phyloP scores from a whole-genome alignment of 768 basidiomycete species.

The Mycena vitilis region DNA sequence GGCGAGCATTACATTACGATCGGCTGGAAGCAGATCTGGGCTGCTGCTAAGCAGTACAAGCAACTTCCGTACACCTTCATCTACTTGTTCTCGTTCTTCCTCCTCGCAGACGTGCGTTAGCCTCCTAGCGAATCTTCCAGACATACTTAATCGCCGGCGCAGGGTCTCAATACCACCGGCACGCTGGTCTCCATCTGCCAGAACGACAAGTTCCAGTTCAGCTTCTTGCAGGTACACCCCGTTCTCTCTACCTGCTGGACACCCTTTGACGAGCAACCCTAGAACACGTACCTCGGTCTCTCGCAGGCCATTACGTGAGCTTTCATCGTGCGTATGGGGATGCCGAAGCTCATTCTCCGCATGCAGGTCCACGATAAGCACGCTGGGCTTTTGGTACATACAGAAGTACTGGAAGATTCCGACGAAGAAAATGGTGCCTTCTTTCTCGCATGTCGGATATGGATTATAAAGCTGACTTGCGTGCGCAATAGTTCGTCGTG shows the following conservation, averaged over 20 bases:
- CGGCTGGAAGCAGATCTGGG: conserved; percentile 93
- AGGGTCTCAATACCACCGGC: conserved; percentile 86
- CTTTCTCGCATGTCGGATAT: not conserved
- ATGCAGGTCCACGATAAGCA: conserved; percentile 67
- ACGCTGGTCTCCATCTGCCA: conserved; percentile 83
- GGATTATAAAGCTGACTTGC: conserved; percentile 4
- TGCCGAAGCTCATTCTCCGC: not conserved
- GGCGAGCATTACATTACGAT: conserved; percentile 83
- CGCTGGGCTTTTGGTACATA: conserved; percentile 86
- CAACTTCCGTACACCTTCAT: conserved; percentile 85
- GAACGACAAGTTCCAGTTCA: conserved; percentile 84
- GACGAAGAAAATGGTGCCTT: conserved; percentile 82
- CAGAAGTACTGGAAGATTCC: conserved; percentile 82
- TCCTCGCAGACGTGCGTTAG: conserved; percentile 76
- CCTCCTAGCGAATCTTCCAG: not conserved
- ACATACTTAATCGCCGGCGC: conserved; percentile 13
- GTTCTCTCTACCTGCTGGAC: no score
- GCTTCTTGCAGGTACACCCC: conserved; percentile 66
- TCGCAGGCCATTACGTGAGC: conserved; percentile 10
- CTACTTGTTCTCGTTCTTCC: conserved; percentile 81
- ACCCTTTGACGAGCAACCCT: not conserved
- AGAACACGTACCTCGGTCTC: conserved; percentile 53
- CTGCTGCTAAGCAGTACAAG: conserved; percentile 79
- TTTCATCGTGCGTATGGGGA: not conserved
- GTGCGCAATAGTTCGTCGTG: conserved; percentile 66